Conservation (phyloP, 176 grass and related monocot genomes). For the Triticum turgidum region DNA sequence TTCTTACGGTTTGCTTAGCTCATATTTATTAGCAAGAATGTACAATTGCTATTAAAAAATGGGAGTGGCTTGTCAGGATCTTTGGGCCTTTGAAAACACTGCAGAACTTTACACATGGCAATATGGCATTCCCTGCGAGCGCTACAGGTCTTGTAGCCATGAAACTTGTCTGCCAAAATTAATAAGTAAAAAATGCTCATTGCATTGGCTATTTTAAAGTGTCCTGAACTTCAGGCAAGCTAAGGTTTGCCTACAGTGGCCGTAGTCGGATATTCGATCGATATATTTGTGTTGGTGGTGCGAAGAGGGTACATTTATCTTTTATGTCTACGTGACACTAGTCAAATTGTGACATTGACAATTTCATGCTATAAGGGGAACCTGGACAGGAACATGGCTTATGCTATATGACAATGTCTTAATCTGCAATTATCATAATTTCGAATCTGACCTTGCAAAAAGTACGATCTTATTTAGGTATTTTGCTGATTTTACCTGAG, state of each 20-base stretch:
- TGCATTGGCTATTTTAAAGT: slow-evolving; percentile 9
- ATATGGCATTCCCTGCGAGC: neutral
- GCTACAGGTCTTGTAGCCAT: neutral
- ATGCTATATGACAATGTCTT: slow-evolving; percentile 23
- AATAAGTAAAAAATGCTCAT: neutral
- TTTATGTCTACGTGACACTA: slow-evolving; percentile 3
- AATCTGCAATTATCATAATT: slow-evolving; percentile 27
- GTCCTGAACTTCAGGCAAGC: neutral
- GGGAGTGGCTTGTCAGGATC: neutral
- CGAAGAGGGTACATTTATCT: slow-evolving; percentile 17
- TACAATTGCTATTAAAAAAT: neutral
- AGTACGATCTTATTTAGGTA: neutral
- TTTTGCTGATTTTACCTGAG: slow-evolving; percentile 8
- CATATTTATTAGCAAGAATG: slow-evolving; percentile 14
- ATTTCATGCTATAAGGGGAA: neutral
- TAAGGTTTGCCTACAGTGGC: neutral
- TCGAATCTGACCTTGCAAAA: neutral
- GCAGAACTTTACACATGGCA: neutral
- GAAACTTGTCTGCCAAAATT: neutral
- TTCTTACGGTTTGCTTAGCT: neutral
- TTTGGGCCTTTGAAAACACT: neutral
- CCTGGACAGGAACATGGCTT: slow-evolving; percentile 10
- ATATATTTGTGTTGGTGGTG: slow-evolving; percentile 7
- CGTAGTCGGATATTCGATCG: neutral
- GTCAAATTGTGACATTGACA: slow-evolving; percentile 10